These are phyloP conservation scores for Solanum hybrid DNA, from an alignment of 305 asterid genomes.

Conservation along the genomic window DNA sequence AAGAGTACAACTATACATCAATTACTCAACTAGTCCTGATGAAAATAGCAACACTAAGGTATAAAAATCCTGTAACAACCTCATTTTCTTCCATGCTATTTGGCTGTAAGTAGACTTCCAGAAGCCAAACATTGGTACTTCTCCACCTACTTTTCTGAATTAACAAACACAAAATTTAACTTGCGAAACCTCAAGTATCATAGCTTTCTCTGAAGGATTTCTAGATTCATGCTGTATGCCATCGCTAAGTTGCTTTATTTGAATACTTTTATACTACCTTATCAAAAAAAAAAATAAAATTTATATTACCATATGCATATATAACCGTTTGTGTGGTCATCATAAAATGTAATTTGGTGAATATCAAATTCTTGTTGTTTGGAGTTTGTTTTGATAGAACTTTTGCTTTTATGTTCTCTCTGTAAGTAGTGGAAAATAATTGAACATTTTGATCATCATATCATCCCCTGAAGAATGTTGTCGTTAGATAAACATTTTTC, in stretches of 20 bases:
- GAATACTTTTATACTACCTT: not conserved
- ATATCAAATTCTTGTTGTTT: not conserved
- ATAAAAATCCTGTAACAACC: not conserved
- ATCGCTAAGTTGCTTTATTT: not conserved
- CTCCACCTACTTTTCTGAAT: not conserved
- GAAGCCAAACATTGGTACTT: not conserved
- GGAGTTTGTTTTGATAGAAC: not conserved
- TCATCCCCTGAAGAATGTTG: not conserved
- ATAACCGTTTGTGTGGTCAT: not conserved
- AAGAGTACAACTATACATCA: constrained; percentile 60
- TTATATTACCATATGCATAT: not conserved
- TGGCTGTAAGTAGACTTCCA: not conserved
- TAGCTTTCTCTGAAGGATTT: not conserved
- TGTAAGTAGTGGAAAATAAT: not conserved
- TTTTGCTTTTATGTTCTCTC: not conserved
- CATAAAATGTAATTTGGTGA: not conserved
- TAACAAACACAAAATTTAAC: not conserved
- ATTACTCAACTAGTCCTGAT: constrained; percentile 63
- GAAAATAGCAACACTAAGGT: constrained; percentile 68
- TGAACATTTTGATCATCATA: not conserved
- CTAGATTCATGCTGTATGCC: not conserved
- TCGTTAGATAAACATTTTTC: not conserved
- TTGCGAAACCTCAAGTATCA: not conserved
- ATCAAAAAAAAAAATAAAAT: too few species aligned
- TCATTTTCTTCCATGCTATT: not conserved